A percentile compares a stretch with the other conserved stretches of the same genome.
Conservation (phyloP, 2,329 filamentous ascomycete species). For the Apiospora kogelbergensis region DNA sequence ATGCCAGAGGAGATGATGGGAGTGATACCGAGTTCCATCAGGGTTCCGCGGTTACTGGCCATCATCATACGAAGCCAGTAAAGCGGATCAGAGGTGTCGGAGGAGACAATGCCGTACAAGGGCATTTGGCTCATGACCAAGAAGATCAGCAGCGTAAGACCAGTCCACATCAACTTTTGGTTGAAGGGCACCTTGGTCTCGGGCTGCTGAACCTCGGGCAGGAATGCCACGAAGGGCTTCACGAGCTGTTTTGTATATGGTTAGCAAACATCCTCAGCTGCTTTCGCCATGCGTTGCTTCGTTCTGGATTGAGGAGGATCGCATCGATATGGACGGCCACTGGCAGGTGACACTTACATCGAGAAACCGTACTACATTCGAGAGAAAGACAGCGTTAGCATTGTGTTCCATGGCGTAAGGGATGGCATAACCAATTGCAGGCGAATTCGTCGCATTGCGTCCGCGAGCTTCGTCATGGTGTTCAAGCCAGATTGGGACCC, state of each 20-base stretch:
- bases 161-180: constrained; percentile 96
- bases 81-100: constrained; percentile 94
- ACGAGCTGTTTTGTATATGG: constrained; percentile 61
- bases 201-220: constrained; percentile 97
- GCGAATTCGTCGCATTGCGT: neutral
- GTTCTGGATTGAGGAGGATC: neutral
- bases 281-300: neutral
- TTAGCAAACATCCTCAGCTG: neutral
- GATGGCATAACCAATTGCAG: neutral
- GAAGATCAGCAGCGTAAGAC: constrained; percentile 95
- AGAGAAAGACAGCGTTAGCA: constrained; percentile 21
- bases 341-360: constrained; percentile 47
- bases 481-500: neutral
- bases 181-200: constrained; percentile 99
- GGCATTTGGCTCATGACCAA: constrained; percentile 99
- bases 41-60: constrained; percentile 94
- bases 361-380: constrained; percentile 84
- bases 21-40: constrained; percentile 96
- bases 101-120: constrained; percentile 97
- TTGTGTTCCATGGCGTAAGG: neutral
- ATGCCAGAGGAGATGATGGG: constrained; percentile 99
- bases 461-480: neutral
- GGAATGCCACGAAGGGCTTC: constrained; percentile 99
- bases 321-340: neutral
- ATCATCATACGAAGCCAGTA: constrained; percentile 99